Evolutionary conservation across 345 rosid genomes (phyloP).

Genomic region (Crucihimalaya himalaica): DNA sequence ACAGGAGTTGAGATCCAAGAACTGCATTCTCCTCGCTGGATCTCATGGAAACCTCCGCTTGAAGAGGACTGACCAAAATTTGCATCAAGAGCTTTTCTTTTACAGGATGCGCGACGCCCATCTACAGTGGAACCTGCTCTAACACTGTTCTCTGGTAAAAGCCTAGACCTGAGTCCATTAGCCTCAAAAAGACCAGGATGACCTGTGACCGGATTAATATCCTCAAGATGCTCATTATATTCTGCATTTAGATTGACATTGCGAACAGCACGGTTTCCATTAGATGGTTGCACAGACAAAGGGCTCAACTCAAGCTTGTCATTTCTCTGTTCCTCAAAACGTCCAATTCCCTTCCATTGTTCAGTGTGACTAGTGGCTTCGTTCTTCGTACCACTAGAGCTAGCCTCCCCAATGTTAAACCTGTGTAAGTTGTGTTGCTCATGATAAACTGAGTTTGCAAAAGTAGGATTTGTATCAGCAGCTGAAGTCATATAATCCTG

Average conservation of each 20-base stretch:
- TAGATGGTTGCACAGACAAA: conserved; percentile 49
- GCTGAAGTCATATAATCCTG: conserved; percentile 56
- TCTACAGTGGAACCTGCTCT: conserved; percentile 55
- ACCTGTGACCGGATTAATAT: conserved; percentile 46
- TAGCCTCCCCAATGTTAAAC: conserved; percentile 49
- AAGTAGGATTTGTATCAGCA: conserved; percentile 40
- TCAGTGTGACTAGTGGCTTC: conserved; percentile 46
- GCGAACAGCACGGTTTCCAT: conserved; percentile 39
- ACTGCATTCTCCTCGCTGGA: conserved; percentile 57
- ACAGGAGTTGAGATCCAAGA: conserved; percentile 47
- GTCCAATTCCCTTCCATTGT: conserved; percentile 47
- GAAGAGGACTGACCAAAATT: conserved; percentile 64
- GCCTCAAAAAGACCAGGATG: conserved; percentile 45
- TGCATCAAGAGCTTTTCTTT: conserved; percentile 78
- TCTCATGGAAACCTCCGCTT: conserved; percentile 55
- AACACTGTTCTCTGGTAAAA: conserved; percentile 43
- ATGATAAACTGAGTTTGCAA: conserved; percentile 51
- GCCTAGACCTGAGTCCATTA: conserved; percentile 43
- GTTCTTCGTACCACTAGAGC: conserved; percentile 47
- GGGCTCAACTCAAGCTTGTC: conserved; percentile 47
- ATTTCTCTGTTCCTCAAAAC: conserved; percentile 53
- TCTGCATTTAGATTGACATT: conserved; percentile 66
- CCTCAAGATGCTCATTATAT: conserved; percentile 51
- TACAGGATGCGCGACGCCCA: conserved; percentile 62
- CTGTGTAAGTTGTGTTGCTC: conserved; percentile 52